phyloP scores from a whole-genome alignment of 768 basidiomycete genomes.

The Termitomyces sp. region DNA sequence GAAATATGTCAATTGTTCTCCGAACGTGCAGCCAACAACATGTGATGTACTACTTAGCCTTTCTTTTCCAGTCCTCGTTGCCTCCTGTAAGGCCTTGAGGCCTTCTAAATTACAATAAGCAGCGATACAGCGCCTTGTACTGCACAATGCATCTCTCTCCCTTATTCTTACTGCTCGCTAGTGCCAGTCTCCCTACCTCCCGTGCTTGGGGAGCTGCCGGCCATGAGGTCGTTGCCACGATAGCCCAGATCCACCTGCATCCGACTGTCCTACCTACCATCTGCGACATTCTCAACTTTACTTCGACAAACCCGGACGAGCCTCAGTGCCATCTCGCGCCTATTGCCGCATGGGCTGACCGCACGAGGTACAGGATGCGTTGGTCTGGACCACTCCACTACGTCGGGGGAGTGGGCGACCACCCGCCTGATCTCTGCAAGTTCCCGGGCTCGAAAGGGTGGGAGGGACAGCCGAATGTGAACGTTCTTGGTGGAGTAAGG shows the following conservation, averaged over 20 bases:
- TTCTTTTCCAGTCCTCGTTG: not conserved
- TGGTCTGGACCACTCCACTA: conserved; percentile 81
- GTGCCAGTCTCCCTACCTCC: conserved; percentile 15
- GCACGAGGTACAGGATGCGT: conserved; percentile 55
- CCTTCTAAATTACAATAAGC: conserved; percentile 2
- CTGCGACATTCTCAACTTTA: conserved; percentile 66
- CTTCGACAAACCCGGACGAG: conserved; percentile 29
- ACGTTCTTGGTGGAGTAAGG: conserved; percentile 75
- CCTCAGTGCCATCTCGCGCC: conserved; percentile 78
- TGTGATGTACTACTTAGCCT: not conserved
- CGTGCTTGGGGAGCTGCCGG: conserved; percentile 55
- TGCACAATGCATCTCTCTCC: conserved; percentile 14
- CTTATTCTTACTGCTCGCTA: conserved; percentile 4
- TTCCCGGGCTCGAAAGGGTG: conserved; percentile 82
- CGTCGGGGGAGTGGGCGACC: conserved; percentile 69
- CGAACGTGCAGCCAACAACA: not conserved
- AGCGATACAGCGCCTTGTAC: conserved; percentile 1
- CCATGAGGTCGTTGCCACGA: conserved; percentile 91
- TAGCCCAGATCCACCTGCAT: conserved; percentile 90
- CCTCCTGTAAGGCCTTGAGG: not conserved
- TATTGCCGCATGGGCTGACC: conserved; percentile 89
- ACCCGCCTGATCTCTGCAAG: conserved; percentile 71
- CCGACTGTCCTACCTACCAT: conserved; percentile 65
- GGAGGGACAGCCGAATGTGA: conserved; percentile 49
- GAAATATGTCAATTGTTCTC: not conserved